Evolutionary conservation across 805 yeast genomes (phyloP).

Genomic region (Wickerhamomyces canadensis): DNA sequence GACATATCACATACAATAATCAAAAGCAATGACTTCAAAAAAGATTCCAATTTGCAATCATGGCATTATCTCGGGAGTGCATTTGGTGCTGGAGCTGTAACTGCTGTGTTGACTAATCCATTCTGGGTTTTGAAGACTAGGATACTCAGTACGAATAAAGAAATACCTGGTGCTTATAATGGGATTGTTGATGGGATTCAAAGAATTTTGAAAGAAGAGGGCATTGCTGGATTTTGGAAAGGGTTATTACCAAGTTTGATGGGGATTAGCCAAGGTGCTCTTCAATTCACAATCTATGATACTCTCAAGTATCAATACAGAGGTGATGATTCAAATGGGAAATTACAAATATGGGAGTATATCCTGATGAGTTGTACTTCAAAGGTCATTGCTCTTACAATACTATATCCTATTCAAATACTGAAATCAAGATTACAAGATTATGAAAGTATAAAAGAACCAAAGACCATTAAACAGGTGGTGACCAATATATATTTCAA

Average conservation of each 20-base stretch:
- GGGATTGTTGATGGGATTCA: constrained; percentile 52
- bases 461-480: constrained; percentile 27
- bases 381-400: constrained; percentile 60
- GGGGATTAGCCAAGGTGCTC: constrained; percentile 84
- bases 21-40: constrained; percentile 7
- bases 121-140: constrained; percentile 95
- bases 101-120: constrained; percentile 82
- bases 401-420: constrained; percentile 82
- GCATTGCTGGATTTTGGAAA: constrained; percentile 58
- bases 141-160: constrained; percentile 36
- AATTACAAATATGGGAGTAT: constrained; percentile 49
- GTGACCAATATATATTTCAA: constrained; percentile 32
- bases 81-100: constrained; percentile 65
- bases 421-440: constrained; percentile 71
- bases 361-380: constrained; percentile 62
- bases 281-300: constrained; percentile 85
- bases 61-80: constrained; percentile 49
- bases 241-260: constrained; percentile 72
- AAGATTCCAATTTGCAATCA: constrained; percentile 34
- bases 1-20: constrained; percentile 23
- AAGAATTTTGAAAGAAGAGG: constrained; percentile 47
- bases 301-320: constrained; percentile 47
- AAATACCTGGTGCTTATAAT: constrained; percentile 45
- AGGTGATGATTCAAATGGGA: constrained; percentile 14
- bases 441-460: constrained; percentile 27